These are phyloP conservation scores for Candida ulmi DNA, from an alignment of 805 yeast species.

Conservation along the genomic window DNA sequence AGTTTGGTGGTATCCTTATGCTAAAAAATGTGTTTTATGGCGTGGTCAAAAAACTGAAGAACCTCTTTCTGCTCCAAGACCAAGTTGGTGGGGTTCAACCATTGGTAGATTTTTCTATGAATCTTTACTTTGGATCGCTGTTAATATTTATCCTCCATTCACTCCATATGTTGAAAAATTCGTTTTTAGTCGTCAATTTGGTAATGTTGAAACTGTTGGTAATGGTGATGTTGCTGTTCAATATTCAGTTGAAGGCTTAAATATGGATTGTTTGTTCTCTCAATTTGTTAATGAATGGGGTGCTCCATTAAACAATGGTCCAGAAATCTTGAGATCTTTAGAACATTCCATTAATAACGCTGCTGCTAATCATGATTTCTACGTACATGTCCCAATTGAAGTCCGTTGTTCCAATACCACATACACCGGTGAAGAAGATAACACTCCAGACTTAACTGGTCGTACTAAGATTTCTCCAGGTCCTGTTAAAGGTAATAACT, in stretches of 20 bases:
- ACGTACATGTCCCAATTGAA: constrained; percentile 93
- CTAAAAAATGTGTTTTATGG: constrained; percentile 84
- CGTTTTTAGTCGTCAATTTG: constrained; percentile 82
- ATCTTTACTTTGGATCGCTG: constrained; percentile 71
- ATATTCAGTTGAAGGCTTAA: constrained; percentile 78
- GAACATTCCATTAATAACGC: constrained; percentile 59
- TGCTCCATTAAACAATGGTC: constrained; percentile 79
- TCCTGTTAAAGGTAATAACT: constrained; percentile 76
- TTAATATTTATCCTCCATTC: constrained; percentile 61
- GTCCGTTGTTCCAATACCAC: constrained; percentile 90
- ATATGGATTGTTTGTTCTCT: constrained; percentile 92
- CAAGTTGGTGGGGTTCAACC: constrained; percentile 80
- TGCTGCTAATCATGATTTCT: constrained; percentile 54
- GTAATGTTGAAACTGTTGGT: constrained; percentile 59
- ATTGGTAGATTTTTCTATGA: constrained; percentile 80
- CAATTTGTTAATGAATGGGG: constrained; percentile 98
- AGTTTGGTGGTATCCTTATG: constrained; percentile 97
- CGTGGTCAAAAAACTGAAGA: constrained; percentile 75
- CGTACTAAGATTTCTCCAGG: constrained; percentile 59
- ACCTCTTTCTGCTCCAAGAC: constrained; percentile 55
- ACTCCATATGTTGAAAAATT: constrained; percentile 85
- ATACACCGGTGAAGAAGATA: constrained; percentile 18
- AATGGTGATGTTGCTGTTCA: constrained; percentile 64
- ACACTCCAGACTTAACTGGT: constrained; percentile 41
- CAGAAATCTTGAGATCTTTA: constrained; percentile 60